These are phyloP conservation scores for Astragalus glycyphyllos DNA, from an alignment of 306 rosid species.

Conservation along the genomic window DNA sequence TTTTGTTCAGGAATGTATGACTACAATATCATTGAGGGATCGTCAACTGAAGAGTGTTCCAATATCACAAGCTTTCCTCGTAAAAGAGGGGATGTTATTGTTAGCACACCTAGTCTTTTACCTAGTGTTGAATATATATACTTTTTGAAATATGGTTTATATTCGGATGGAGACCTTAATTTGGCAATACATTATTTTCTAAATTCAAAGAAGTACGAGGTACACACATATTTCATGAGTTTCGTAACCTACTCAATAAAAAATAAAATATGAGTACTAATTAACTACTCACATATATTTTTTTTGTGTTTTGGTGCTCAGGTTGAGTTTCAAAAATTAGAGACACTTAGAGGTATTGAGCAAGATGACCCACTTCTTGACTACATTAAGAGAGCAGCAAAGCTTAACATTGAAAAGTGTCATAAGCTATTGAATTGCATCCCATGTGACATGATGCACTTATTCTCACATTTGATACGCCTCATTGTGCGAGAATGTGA, in stretches of 20 bases:
- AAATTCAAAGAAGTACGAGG: background rate
- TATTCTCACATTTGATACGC: constrained; percentile 28
- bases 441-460: constrained; percentile 16
- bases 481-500: background rate
- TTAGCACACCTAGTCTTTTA: constrained; percentile 7
- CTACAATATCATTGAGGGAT: background rate
- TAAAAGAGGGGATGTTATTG: background rate
- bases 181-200: background rate
- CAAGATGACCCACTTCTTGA: background rate
- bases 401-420: background rate
- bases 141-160: accelerated
- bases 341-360: background rate
- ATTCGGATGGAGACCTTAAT: constrained; percentile 9
- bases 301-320: too few relatives aligned
- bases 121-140: too few relatives aligned
- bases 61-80: background rate
- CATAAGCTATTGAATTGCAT: constrained; percentile 10
- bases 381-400: background rate
- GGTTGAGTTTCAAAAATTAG: background rate
- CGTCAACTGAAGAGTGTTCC: background rate
- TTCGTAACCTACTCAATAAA: background rate
- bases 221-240: background rate
- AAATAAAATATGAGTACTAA: too few relatives aligned
- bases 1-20: constrained; percentile 22
- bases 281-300: too few relatives aligned